Base-by-base conservation (phyloP, 2,329 filamentous ascomycete species). In the Epichloe amarillans region DNA sequence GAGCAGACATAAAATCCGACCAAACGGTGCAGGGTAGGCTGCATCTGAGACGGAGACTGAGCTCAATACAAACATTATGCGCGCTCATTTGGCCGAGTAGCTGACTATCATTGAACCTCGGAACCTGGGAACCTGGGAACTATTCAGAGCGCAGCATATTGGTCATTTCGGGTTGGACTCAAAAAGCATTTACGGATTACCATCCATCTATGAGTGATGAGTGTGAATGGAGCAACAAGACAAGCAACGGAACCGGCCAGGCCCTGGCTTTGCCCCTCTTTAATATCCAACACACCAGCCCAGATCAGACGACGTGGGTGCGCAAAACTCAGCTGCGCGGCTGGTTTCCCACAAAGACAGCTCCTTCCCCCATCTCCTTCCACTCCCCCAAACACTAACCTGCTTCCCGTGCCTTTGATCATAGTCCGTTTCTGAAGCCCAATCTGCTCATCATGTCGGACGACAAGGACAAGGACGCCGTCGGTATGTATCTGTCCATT, bases 381-480 rank as follows among this genome's bases (percentile, higher is more conserved):
- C 33, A 45, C 43, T 36, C 35, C 44, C 17, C 14, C 38, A 39
- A 49, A 49, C 42, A 52, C 42, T 17, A 45, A 45, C 35, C 3
- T 26, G 37, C 35, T 5, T 12, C 14, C 46, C 19, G 37, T 33
- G 7, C 12, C 36, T 46, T 41, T 17, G 10, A 19, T 30, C 17
- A 37, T 11, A 44, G 23, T 40, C 43, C 11, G 45, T 19, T 14
- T 15, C 46, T 21, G 21, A 53, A 47, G 36, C 21, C 14, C 21
- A 49, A 45, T 17, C 11, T 50, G 61, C 61, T 62, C 67, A 70
- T 62, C 59, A 70, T 71, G 68, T 68, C 71, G 60, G 70, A 73
- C 50, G 63, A 66, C 35, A 72, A 73, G 66, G 71, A 69, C 55
- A 72, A 73, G 66, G 71, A 69, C 54, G 57, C 63, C 56, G 71